These are phyloP conservation scores for Emericellopsis cladophorae DNA, from an alignment of 2,329 filamentous ascomycete genomes.

Conservation along the genomic window DNA sequence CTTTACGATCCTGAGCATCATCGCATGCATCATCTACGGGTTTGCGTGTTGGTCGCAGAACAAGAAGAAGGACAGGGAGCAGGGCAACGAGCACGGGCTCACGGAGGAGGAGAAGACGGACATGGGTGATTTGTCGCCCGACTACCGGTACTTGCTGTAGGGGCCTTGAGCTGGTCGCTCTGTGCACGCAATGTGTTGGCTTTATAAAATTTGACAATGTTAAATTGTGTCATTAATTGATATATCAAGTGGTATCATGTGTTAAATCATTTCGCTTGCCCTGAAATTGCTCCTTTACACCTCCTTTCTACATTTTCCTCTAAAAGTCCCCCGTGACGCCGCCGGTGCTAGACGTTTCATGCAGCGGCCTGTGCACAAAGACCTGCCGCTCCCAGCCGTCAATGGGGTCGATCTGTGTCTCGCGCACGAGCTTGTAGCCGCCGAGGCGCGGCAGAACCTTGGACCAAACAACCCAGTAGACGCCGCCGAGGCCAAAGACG, in stretches of 20 bases:
- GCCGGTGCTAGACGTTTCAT: too few relatives aligned
- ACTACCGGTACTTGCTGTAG: conserved; percentile 47
- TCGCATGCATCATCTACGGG: conserved; percentile 49
- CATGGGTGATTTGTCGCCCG: conserved; percentile 45
- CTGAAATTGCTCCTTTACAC: too few relatives aligned
- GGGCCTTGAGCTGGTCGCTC: background rate
- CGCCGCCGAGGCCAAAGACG: conserved; percentile 35
- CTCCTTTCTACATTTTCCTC: too few relatives aligned
- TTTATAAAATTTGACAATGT: too few relatives aligned
- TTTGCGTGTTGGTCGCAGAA: conserved; percentile 48
- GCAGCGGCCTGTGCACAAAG: conserved; percentile 25
- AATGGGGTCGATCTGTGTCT: conserved; percentile 38
- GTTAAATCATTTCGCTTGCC: too few relatives aligned
- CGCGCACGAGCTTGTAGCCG: conserved; percentile 41
- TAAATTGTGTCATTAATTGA: too few relatives aligned
- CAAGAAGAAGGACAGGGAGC: conserved; percentile 36
- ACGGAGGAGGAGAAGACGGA: conserved; percentile 51
- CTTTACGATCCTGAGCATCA: conserved; percentile 56
- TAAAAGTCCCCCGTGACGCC: too few relatives aligned
- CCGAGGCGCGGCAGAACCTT: conserved; percentile 37
- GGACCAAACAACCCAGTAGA: conserved; percentile 46
- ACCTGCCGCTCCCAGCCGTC: conserved; percentile 52
- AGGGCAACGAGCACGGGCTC: conserved; percentile 26
- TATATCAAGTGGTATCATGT: too few relatives aligned
- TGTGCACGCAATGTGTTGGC: too few relatives aligned